A percentile compares a stretch with the other conserved stretches of the same genome.
phyloP scores from a whole-genome alignment of 2,329 filamentous ascomycete species.

The Curvularia eragrostidis region DNA sequence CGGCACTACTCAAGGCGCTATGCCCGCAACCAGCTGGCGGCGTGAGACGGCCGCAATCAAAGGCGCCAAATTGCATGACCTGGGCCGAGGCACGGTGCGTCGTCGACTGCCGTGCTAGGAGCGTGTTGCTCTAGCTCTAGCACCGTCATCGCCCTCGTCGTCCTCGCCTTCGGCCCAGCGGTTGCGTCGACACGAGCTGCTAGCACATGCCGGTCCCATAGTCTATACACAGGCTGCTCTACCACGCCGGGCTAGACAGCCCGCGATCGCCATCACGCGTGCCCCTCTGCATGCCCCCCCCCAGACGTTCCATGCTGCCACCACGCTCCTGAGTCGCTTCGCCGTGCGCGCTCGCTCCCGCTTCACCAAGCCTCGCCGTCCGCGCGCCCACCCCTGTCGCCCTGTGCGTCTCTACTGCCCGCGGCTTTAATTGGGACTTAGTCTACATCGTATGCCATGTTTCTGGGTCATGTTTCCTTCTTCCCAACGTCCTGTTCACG shows the following conservation, averaged over 20 bases:
- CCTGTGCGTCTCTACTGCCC: slow-evolving; percentile 39
- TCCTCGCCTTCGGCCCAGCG: slow-evolving; percentile 1
- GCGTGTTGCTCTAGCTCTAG: too few species aligned
- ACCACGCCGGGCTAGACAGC: slow-evolving; percentile 29
- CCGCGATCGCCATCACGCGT: slow-evolving; percentile 45
- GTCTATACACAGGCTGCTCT: slow-evolving; percentile 3
- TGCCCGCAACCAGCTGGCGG: slow-evolving; percentile 15
- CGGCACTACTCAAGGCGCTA: slow-evolving; percentile 31
- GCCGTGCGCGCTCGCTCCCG: slow-evolving; percentile 39
- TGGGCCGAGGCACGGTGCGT: slow-evolving; percentile 27
- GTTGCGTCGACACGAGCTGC: slow-evolving; percentile 4
- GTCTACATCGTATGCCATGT: slow-evolving; percentile 36
- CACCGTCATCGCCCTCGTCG: not conserved
- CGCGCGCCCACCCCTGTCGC: slow-evolving; percentile 22
- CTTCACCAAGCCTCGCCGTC: slow-evolving; percentile 41
- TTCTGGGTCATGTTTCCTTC: slow-evolving; percentile 32
- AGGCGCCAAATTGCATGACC: slow-evolving; percentile 27
- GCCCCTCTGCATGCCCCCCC: slow-evolving; percentile 6
- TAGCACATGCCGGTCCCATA: not conserved
- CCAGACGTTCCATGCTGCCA: slow-evolving; percentile 22
- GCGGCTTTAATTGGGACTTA: slow-evolving; percentile 51
- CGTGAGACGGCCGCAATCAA: slow-evolving; percentile 36
- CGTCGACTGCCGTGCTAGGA: not conserved
- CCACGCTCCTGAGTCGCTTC: slow-evolving; percentile 32
- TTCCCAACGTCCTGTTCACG: slow-evolving; percentile 31